Percentiles rank a stretch among this genome's conserved stretches.
These are phyloP conservation scores for Paecilomyces fulvus DNA, from an alignment of 2,329 filamentous ascomycete genomes.

Conservation along the genomic window DNA sequence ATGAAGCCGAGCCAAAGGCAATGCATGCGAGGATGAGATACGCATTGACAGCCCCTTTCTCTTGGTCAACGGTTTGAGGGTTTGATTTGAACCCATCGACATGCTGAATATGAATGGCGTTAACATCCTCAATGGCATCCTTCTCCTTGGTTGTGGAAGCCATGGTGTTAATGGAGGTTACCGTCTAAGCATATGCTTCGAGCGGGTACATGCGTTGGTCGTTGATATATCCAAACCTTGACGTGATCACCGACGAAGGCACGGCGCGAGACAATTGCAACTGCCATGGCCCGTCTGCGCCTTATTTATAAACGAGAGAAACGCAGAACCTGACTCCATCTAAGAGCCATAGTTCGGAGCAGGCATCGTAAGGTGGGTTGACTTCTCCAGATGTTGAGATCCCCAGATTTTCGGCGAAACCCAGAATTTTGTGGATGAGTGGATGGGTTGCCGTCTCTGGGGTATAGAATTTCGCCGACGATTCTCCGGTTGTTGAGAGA, in stretches of 20 bases:
- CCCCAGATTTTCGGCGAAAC: neutral
- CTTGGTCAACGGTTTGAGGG: neutral
- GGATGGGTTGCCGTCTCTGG: neutral
- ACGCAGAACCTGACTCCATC: neutral
- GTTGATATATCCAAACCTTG: too few relatives aligned
- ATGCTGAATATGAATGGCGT: slow-evolving; percentile 12
- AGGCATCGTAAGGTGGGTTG: neutral
- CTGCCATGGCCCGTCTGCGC: neutral
- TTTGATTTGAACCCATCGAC: slow-evolving; percentile 4
- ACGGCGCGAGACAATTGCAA: neutral
- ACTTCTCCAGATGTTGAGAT: neutral
- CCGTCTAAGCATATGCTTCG: neutral
- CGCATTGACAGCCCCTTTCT: slow-evolving; percentile 15
- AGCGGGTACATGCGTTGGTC: neutral
- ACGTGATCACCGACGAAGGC: neutral
- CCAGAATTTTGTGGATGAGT: neutral
- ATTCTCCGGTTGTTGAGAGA: neutral
- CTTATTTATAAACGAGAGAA: neutral
- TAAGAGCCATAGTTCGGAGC: neutral
- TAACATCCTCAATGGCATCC: neutral
- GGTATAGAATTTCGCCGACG: neutral
- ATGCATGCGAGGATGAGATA: slow-evolving; percentile 18
- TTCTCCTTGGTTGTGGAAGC: neutral
- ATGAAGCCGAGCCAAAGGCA: slow-evolving; percentile 22
- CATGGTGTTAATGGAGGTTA: neutral